A percentile compares a stretch with the other conserved stretches of the same genome.
These are phyloP conservation scores for Inga oerstediana DNA, from an alignment of 306 rosid genomes.

Conservation along the genomic window DNA sequence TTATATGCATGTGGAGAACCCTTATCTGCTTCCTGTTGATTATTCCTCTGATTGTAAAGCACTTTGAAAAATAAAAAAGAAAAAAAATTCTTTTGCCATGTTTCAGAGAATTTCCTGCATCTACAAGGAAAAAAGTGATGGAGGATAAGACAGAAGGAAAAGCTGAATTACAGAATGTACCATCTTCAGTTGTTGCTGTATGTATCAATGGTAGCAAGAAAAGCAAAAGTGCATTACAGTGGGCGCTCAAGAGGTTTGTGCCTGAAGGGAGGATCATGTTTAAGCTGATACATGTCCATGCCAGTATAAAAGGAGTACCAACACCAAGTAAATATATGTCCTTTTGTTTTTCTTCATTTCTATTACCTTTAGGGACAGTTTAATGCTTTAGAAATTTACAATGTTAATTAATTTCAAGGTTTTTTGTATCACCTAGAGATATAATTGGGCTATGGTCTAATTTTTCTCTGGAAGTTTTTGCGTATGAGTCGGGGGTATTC, in stretches of 20 bases:
- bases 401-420: background rate
- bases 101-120: slow-evolving; percentile 31
- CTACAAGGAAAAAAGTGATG: slow-evolving; percentile 38
- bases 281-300: slow-evolving; percentile 78
- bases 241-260: slow-evolving; percentile 87
- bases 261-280: slow-evolving; percentile 66
- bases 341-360: slow-evolving; percentile 22
- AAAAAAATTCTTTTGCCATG: slow-evolving; percentile 2
- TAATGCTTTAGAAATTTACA: slow-evolving; percentile 20
- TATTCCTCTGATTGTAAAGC: background rate
- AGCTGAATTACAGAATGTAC: slow-evolving; percentile 34
- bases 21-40: background rate
- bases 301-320: slow-evolving; percentile 72
- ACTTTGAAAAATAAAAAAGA: background rate
- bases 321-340: slow-evolving; percentile 70
- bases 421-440: background rate
- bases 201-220: slow-evolving; percentile 81
- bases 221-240: slow-evolving; percentile 69
- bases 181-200: slow-evolving; percentile 58
- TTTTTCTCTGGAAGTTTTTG: too few species aligned
- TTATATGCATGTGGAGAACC: slow-evolving; percentile 10
- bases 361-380: background rate
- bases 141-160: slow-evolving; percentile 41
- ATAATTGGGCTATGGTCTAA: too few species aligned
- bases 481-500: too few species aligned